phyloP scores from a whole-genome alignment of 1,284 basidiomycete genomes.

The Ganoderma sp. region DNA sequence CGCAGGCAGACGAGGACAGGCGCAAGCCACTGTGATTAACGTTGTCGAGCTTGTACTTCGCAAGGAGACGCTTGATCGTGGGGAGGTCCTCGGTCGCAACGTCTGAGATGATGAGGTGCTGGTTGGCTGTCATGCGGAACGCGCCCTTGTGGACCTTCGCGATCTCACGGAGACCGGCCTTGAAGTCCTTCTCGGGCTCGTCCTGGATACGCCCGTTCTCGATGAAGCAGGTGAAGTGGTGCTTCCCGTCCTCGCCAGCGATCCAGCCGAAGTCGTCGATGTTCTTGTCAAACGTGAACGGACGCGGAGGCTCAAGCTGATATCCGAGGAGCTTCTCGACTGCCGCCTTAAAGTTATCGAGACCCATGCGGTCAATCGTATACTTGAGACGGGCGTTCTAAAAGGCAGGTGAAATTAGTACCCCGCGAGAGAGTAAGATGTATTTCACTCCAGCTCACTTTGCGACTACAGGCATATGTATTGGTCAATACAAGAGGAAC shows the following conservation, averaged over 20 bases:
- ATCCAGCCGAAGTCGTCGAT: conserved; percentile 95
- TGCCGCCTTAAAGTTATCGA: conserved; percentile 85
- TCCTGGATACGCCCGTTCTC: conserved; percentile 98
- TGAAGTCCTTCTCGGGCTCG: conserved; percentile 89
- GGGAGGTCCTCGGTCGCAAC: conserved; percentile 77
- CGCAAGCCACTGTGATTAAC: conserved; percentile 82
- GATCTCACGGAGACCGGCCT: conserved; percentile 91
- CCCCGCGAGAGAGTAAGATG: background rate
- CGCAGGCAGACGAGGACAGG: conserved; percentile 91
- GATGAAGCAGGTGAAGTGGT: conserved; percentile 95
- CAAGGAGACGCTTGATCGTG: conserved; percentile 80
- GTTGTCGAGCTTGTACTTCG: conserved; percentile 92
- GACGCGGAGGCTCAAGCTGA: conserved; percentile 72
- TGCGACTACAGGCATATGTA: conserved; percentile 36
- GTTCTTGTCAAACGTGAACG: conserved; percentile 89
- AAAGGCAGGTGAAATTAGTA: conserved; percentile 10
- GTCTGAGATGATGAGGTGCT: conserved; percentile 92
- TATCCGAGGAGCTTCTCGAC: conserved; percentile 92
- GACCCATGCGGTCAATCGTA: conserved; percentile 94
- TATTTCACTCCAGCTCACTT: conserved; percentile 37
- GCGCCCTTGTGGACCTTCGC: conserved; percentile 93
- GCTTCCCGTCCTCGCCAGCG: conserved; percentile 85
- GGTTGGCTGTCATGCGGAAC: conserved; percentile 94
- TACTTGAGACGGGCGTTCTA: conserved; percentile 95
- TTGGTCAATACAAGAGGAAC: conserved; percentile 1